These are phyloP conservation scores for Coniella lustricola DNA, from an alignment of 2,329 filamentous ascomycete genomes.

Conservation along the genomic window DNA sequence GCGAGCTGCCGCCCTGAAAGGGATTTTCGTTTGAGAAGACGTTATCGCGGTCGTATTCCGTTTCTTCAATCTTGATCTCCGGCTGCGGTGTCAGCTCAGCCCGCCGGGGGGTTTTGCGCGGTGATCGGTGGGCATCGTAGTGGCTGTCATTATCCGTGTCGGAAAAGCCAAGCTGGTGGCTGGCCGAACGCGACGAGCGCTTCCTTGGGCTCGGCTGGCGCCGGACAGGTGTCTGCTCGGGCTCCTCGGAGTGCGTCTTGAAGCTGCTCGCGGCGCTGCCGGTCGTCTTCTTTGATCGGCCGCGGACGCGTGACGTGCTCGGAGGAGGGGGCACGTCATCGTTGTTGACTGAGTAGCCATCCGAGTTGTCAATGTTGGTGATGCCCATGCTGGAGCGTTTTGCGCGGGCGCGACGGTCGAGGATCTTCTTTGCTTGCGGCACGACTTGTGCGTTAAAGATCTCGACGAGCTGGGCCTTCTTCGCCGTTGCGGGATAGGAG, in stretches of 20 bases:
- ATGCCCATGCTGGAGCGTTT: slow-evolving; percentile 87
- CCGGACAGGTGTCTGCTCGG: slow-evolving; percentile 29
- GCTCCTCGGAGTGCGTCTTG: slow-evolving; percentile 44
- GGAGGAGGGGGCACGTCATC: slow-evolving; percentile 47
- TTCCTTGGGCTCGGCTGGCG: slow-evolving; percentile 44
- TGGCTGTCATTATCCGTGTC: slow-evolving; percentile 43
- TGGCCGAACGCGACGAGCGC: slow-evolving; percentile 46
- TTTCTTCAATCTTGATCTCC: slow-evolving; percentile 46
- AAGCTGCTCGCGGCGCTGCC: slow-evolving; percentile 46
- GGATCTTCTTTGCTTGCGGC: slow-evolving; percentile 69
- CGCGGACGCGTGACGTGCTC: slow-evolving; percentile 27
- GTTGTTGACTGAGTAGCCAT: slow-evolving; percentile 54
- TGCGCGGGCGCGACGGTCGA: slow-evolving; percentile 67
- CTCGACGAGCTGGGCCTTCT: slow-evolving; percentile 81
- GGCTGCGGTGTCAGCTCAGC: slow-evolving; percentile 31
- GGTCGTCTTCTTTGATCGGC: slow-evolving; percentile 41
- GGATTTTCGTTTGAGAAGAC: slow-evolving; percentile 88
- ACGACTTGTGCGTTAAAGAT: slow-evolving; percentile 75
- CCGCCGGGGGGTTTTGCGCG: slow-evolving; percentile 12
- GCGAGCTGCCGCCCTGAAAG: slow-evolving; percentile 80
- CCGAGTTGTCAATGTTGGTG: slow-evolving; percentile 57
- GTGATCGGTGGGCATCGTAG: slow-evolving; percentile 10
- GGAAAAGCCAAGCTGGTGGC: slow-evolving; percentile 44
- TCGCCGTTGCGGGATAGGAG: slow-evolving; percentile 78
- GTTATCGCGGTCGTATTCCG: slow-evolving; percentile 44